Conservation (phyloP, 1,284 basidiomycete species). For the Ganoderma leucocontextum region DNA sequence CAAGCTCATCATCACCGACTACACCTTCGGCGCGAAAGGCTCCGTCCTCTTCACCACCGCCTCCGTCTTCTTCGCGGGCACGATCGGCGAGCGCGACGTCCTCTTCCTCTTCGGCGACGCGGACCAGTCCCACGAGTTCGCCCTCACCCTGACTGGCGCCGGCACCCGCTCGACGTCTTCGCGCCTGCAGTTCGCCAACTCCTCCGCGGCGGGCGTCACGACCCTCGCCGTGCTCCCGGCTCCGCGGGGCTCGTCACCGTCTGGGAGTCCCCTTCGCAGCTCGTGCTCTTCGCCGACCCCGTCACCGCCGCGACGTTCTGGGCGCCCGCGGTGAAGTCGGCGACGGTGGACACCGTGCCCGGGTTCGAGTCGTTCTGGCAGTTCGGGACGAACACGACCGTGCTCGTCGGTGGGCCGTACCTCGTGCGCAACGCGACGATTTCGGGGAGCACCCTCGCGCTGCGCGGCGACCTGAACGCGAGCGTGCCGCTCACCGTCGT, state of each 20-base stretch:
- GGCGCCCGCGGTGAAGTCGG: constrained; percentile 52
- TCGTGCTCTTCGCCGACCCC: constrained; percentile 73
- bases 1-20: constrained; percentile 75
- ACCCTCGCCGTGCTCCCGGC: constrained; percentile 61
- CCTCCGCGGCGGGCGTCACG: constrained; percentile 34
- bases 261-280: constrained; percentile 70
- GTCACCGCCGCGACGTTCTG: constrained; percentile 67
- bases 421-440: constrained; percentile 62
- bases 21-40: constrained; percentile 64
- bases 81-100: constrained; percentile 73
- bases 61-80: constrained; percentile 70
- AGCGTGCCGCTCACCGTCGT: constrained; percentile 56
- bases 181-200: constrained; percentile 32
- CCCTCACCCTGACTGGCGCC: constrained; percentile 56
- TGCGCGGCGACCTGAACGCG: constrained; percentile 58
- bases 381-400: constrained; percentile 59
- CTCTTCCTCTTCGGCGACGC: constrained; percentile 73
- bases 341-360: constrained; percentile 29
- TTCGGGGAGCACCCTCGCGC: constrained; percentile 44
- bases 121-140: constrained; percentile 66
- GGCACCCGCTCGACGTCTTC: constrained; percentile 45
- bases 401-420: constrained; percentile 64
- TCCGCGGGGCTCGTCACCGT: constrained; percentile 66
- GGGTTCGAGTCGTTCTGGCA: constrained; percentile 55
- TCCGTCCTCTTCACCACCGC: constrained; percentile 73